Percentiles rank a stretch among this genome's conserved stretches.
These are phyloP conservation scores for Coniochaeta ligniaria DNA, from an alignment of 2,329 filamentous ascomycete genomes.

Conservation along the genomic window DNA sequence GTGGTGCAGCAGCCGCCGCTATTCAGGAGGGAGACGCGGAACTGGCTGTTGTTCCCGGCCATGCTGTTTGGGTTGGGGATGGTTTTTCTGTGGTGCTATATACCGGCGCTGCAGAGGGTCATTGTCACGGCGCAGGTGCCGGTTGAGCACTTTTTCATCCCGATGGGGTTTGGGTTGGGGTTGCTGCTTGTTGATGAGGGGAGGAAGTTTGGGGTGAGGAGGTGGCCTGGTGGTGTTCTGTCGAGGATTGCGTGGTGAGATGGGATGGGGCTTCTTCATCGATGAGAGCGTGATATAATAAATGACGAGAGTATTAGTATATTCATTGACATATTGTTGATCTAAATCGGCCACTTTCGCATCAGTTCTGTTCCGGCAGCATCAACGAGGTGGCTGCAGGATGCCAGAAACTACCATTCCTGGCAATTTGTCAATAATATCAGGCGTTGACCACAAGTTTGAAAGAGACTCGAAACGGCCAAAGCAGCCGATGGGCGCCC, in stretches of 20 bases:
- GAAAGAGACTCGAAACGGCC: too few species aligned
- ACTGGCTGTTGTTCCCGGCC: constrained; percentile 62
- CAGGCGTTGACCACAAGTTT: too few species aligned
- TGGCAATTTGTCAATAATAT: too few species aligned
- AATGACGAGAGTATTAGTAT: too few species aligned
- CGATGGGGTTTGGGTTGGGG: constrained; percentile 61
- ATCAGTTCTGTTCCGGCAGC: too few species aligned
- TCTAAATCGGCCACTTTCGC: too few species aligned
- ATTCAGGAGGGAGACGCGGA: constrained; percentile 58
- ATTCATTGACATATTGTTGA: too few species aligned
- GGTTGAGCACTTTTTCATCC: constrained; percentile 70
- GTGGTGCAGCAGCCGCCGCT: constrained; percentile 67
- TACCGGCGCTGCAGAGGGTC: constrained; percentile 54
- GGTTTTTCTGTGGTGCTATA: constrained; percentile 60
- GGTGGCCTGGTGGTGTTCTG: constrained; percentile 47
- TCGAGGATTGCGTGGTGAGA: constrained; percentile 56
- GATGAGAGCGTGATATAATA: too few species aligned
- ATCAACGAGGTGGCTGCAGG: too few species aligned
- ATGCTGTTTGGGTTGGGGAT: constrained; percentile 57
- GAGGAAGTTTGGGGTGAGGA: constrained; percentile 56
- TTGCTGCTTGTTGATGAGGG: constrained; percentile 59
- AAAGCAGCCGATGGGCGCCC: too few species aligned
- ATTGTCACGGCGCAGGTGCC: constrained; percentile 58
- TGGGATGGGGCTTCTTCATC: too few species aligned
- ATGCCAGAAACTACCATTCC: too few species aligned